A percentile compares a stretch with the other conserved stretches of the same genome.
Conservation (phyloP, 139 green algal species). For the Closterium sp. region DNA sequence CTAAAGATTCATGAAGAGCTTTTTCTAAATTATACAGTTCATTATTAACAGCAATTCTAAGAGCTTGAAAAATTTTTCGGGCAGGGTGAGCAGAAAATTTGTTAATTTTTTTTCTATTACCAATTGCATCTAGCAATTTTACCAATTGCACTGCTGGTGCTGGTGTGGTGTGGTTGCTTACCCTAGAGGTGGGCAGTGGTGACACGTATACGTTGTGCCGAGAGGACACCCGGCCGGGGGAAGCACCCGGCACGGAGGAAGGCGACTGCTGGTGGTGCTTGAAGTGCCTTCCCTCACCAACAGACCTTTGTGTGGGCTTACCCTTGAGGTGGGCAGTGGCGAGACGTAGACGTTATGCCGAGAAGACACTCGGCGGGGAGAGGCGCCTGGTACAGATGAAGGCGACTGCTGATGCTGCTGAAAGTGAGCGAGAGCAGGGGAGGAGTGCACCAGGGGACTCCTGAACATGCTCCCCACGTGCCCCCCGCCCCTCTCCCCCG, state of each 20-base stretch:
- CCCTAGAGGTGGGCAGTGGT: not conserved
- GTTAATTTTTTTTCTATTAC: no score
- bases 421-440: not conserved
- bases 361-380: not conserved
- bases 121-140: no score
- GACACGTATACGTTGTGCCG: conserved; percentile 45
- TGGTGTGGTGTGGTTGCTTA: no score
- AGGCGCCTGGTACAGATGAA: not conserved
- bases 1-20: no score
- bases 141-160: no score
- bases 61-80: no score
- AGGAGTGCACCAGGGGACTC: not conserved
- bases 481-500: not conserved
- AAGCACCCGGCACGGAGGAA: not conserved
- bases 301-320: not conserved
- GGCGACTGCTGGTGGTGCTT: not conserved
- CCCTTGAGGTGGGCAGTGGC: conserved; percentile 20
- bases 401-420: not conserved
- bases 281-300: not conserved
- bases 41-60: no score
- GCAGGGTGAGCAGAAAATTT: no score
- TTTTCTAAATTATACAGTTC: no score
- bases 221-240: not conserved
- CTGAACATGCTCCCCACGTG: not conserved
- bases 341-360: conserved; percentile 53